These are phyloP conservation scores for Helminthosporium solani DNA, from an alignment of 2,329 filamentous ascomycete species.

Conservation along the genomic window DNA sequence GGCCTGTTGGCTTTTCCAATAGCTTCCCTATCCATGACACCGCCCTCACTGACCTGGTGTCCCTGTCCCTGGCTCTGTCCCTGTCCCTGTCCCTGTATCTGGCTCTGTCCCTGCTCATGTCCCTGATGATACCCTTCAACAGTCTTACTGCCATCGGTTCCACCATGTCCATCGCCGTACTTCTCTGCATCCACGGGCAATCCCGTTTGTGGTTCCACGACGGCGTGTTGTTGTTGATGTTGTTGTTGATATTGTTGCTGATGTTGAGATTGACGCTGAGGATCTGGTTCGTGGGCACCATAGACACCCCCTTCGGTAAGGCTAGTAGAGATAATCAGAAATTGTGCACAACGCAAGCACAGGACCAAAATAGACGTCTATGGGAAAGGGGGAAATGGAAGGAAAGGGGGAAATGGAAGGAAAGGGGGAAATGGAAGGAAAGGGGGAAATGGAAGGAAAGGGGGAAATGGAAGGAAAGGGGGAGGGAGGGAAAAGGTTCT, in stretches of 20 bases:
- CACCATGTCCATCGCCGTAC: constrained; percentile 41
- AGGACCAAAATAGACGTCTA: no score
- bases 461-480: no score
- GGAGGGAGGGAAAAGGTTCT: no score
- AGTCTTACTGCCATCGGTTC: constrained; percentile 38
- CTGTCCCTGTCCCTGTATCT: background rate
- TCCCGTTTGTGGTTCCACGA: constrained; percentile 44
- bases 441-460: no score
- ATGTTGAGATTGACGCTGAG: constrained; percentile 15
- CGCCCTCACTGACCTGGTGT: no score
- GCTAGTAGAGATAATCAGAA: no score
- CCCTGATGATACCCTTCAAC: constrained; percentile 28
- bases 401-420: no score
- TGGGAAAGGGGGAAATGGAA: no score
- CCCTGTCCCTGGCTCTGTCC: background rate
- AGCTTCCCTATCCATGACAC: constrained; percentile 22
- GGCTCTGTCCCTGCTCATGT: background rate
- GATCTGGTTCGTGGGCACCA: no score
- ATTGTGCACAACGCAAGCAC: no score
- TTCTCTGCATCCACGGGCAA: constrained; percentile 44
- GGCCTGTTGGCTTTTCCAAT: constrained; percentile 30
- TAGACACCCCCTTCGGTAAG: no score
- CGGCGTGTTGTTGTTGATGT: constrained; percentile 8
- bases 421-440: no score
- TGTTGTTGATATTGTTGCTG: constrained; percentile 3